These are phyloP conservation scores for Fennellomyces sp. DNA, from an alignment of 371 early-diverging fungal genomes.

Conservation along the genomic window DNA sequence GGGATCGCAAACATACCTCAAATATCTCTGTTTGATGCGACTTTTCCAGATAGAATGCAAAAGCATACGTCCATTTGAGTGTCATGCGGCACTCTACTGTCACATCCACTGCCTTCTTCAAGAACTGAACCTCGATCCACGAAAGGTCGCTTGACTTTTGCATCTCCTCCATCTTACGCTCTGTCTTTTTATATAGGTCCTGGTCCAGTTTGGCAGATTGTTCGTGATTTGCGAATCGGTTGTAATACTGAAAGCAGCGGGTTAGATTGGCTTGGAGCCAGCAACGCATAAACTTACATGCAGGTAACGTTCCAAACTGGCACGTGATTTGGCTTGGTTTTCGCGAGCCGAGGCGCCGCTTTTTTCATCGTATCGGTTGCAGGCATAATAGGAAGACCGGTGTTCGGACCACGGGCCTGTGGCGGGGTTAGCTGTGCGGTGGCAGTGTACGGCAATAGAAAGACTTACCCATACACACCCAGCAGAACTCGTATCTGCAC, in stretches of 20 bases:
- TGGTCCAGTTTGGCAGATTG: constrained; percentile 86
- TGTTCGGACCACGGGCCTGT: constrained; percentile 91
- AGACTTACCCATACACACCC: constrained; percentile 69
- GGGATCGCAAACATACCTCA: constrained; percentile 43
- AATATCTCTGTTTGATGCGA: constrained; percentile 85
- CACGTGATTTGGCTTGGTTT: constrained; percentile 75
- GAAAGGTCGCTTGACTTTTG: constrained; percentile 81
- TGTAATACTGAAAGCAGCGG: constrained; percentile 72
- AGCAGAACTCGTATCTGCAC: constrained; percentile 83
- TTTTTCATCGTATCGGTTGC: constrained; percentile 87
- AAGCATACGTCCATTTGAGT: constrained; percentile 92
- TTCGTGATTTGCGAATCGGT: constrained; percentile 93
- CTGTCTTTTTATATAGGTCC: constrained; percentile 79
- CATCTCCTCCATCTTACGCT: constrained; percentile 91
- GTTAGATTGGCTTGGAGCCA: not conserved
- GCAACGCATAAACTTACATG: constrained; percentile 62
- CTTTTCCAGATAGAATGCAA: constrained; percentile 85
- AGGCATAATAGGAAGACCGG: constrained; percentile 78
- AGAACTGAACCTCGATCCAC: constrained; percentile 97
- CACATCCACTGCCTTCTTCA: constrained; percentile 86
- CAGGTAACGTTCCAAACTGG: constrained; percentile 85
- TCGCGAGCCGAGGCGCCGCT: constrained; percentile 73
- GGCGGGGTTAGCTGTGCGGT: too few relatives aligned
- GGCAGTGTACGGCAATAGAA: too few relatives aligned
- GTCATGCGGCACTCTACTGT: constrained; percentile 81